Conservation (phyloP, 1,139 yeast species). For the Suhomyces ambrosiae region DNA sequence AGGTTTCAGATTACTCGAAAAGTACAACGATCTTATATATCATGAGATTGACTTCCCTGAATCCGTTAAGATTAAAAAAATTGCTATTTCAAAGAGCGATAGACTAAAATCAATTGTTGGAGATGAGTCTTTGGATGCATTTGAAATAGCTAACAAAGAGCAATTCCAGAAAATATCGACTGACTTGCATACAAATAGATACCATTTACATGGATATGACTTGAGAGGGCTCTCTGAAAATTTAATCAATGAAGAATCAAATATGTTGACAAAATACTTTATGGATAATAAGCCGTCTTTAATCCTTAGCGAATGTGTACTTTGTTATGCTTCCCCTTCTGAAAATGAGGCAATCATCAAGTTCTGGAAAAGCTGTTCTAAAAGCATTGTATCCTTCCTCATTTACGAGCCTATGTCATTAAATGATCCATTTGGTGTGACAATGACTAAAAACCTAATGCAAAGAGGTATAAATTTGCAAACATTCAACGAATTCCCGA, state of each 20-base stretch:
- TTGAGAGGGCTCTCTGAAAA: slow-evolving; percentile 37
- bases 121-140: slow-evolving; percentile 12
- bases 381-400: slow-evolving; percentile 40
- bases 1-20: slow-evolving; percentile 52
- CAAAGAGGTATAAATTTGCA: slow-evolving; percentile 76
- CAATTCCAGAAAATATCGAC: slow-evolving; percentile 28
- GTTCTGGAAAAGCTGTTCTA: slow-evolving; percentile 34
- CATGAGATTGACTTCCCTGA: slow-evolving; percentile 78
- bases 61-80: slow-evolving; percentile 61
- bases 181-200: slow-evolving; percentile 45
- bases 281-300: slow-evolving; percentile 60
- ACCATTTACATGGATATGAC: slow-evolving; percentile 60
- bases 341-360: slow-evolving; percentile 56
- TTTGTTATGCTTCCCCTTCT: slow-evolving; percentile 72
- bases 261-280: slow-evolving; percentile 20
- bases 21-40: slow-evolving; percentile 38
- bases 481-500: slow-evolving; percentile 40
- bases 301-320: slow-evolving; percentile 83
- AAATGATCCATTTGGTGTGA: slow-evolving; percentile 72
- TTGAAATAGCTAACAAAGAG: slow-evolving; percentile 20
- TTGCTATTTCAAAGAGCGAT: slow-evolving; percentile 44
- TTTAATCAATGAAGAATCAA: slow-evolving; percentile 6
- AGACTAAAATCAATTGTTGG: slow-evolving; percentile 25
- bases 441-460: slow-evolving; percentile 76
- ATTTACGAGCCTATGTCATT: slow-evolving; percentile 87